Evolutionary conservation across 441 rosid species (phyloP), one percentile per base, ranked within the genome.

Genomic region (Croton setiger): DNA sequence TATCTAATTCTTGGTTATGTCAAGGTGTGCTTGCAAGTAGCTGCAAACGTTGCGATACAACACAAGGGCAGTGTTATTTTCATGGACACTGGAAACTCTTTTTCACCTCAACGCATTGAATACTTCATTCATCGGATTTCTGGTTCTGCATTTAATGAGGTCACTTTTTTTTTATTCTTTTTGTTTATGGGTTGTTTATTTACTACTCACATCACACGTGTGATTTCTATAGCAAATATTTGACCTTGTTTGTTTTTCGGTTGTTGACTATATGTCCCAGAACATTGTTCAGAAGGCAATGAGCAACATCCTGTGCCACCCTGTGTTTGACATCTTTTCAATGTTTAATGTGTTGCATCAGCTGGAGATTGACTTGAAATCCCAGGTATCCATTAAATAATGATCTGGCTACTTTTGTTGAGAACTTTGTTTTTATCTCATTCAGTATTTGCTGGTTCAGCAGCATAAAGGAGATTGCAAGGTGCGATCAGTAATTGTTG

Each of bases 21-120:
- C 49, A 71, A 92, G 96, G 76, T 90, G 80, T 92, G 96, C 75
- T 80, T 92, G 64, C 86, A 72, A 78, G 78, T 86, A 69, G 83
- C 96, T 43, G 76, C 95, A 41, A 78, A 64, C 67, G 84, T 87
- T 64, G 92, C 93, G 18, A 80, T 68, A 67, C 82, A 72, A 67
- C 71, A 83, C 70, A 61, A 12, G n/a, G 89, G 91, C 2, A 45
- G 71, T 20, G 88, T 90, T 65, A 71, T 84, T 53, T 90, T 86
- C 72, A 0, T 92, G 55, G 98, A 92, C 76, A 90, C 98, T 3
- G 83, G 96, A 52, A 88, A 88, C 84, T 86, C 98, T 5, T 92
- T 90, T 84, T 92, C 95, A 8, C 80, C 95, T 36, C 86, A 72
- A 69, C 85, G 89, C 39, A 78, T 87, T 66, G 79, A 85, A 66